These are phyloP conservation scores for Dictyostelium purpureum DNA, from an alignment of 78 protist genomes.

Conservation along the genomic window DNA sequence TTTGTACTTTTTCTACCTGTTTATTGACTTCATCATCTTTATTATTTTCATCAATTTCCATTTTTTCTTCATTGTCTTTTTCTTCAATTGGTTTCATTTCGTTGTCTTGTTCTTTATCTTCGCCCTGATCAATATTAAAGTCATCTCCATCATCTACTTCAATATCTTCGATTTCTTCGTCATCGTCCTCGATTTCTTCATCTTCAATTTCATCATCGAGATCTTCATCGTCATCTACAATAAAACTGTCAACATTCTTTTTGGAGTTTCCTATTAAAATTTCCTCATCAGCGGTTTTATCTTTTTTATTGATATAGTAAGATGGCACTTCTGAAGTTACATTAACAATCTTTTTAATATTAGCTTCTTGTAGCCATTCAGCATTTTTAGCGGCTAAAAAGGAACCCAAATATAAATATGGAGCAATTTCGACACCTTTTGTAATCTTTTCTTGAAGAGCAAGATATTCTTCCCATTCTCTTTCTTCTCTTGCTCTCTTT, in stretches of 20 bases:
- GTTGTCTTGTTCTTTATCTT: neutral
- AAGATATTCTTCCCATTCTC: neutral
- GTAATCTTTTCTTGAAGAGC: slow-evolving; percentile 20
- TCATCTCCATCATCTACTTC: neutral
- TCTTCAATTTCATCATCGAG: slow-evolving; percentile 27
- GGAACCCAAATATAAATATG: slow-evolving; percentile 63
- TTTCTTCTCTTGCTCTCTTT: slow-evolving; percentile 12
- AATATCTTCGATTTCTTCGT: neutral
- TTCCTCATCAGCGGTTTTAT: slow-evolving; percentile 13
- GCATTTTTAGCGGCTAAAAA: slow-evolving; percentile 50
- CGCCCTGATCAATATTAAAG: neutral
- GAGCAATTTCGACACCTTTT: slow-evolving; percentile 56
- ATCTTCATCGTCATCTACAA: slow-evolving; percentile 4
- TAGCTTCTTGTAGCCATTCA: slow-evolving; percentile 54
- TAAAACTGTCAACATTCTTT: neutral
- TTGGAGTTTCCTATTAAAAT: neutral
- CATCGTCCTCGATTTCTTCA: neutral
- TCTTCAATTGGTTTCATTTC: neutral
- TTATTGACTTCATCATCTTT: neutral
- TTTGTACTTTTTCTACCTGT: no score
- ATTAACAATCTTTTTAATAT: slow-evolving; percentile 31
- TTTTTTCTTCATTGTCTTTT: slow-evolving; percentile 3
- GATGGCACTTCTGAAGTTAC: slow-evolving; percentile 65
- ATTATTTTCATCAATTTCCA: neutral
- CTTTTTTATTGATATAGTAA: slow-evolving; percentile 31